Evolutionary conservation across 1,139 yeast species (phyloP), one percentile per base, ranked within the genome.

Genomic region (Debaryomycetaceae sp.): DNA sequence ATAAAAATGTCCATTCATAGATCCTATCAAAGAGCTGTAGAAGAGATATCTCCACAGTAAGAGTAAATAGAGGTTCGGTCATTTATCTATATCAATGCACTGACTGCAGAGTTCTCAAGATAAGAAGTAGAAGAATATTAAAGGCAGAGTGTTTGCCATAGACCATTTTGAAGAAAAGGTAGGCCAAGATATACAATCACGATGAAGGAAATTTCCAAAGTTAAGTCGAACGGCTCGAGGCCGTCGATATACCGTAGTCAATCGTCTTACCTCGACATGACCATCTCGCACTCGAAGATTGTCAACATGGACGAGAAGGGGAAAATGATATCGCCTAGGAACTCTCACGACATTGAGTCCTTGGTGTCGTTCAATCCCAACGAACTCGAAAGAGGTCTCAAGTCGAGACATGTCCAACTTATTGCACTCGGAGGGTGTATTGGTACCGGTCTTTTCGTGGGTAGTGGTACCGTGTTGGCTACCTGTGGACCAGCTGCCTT

Each of bases 401-500:
- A 68, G 53, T 56, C 69, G 27, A 61, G 75, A 53, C 74, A 68
- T 46, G 68, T 67, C 24, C 70, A 63, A 47, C 61, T 70, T 47
- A 60, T 70, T 42, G 73, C 72, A 14, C 55, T 69, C 39, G 73
- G 73, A 42, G 75, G 74, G 40, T 66, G 70, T 48, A 68, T 69
- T 42, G 75, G 75, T 44, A 70, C 75, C 2, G 76, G 75, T 41
- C 57, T 71, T 39, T 70, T 71, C 49, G 64, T 78, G 42, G 80
- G 81, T 41, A 65, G 78, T 5, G 81, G 83, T 42, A 60, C 72
- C 9, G 70, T 75, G 4, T 60, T 80, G 36, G 55, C 70, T 8
- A 52, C 56, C 11, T 69, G 75, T 57, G 85, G 84, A 9, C 83
- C 84, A 1, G 83, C 75, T 1, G 68, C 76, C 13, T 56, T 80